Percentiles rank a stretch among this genome's conserved stretches.
Evolutionary conservation across 257 asterid species (phyloP).

Genomic region (Petunia secreta): DNA sequence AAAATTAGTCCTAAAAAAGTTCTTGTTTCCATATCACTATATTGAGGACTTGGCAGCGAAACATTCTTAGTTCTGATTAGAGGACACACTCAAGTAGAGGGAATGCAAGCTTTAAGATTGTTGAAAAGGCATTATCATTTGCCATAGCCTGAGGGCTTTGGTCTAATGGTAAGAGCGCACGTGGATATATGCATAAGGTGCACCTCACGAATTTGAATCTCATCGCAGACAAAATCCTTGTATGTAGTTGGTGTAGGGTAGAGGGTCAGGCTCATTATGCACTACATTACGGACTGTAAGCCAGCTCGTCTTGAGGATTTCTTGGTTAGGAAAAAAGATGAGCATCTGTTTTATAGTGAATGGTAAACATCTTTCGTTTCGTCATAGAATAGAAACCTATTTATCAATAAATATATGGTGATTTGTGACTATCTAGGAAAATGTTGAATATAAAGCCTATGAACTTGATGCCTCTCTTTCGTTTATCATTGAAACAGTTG

Average conservation of each 20-base stretch:
- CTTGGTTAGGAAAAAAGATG: not conserved
- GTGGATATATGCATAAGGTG: too few species aligned
- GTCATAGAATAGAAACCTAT: not conserved
- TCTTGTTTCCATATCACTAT: not conserved
- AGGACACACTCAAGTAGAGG: not conserved
- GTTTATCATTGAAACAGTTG: conserved; percentile 1
- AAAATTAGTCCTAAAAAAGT: too few species aligned
- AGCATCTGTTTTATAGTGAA: not conserved
- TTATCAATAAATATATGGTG: not conserved
- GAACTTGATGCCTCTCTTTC: not conserved
- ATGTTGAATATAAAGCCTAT: not conserved
- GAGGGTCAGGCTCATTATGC: not conserved
- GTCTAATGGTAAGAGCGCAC: too few species aligned
- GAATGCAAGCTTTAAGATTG: not conserved
- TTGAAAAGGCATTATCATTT: not conserved
- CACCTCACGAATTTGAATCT: too few species aligned
- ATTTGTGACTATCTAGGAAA: not conserved
- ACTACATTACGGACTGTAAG: not conserved
- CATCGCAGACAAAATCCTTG: too few species aligned
- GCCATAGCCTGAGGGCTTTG: too few species aligned
- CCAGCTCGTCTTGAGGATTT: not conserved
- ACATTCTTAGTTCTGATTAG: not conserved
- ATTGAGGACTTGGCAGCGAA: not conserved
- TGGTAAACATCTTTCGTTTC: too few species aligned
- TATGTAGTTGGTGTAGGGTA: too few species aligned